Conservation (phyloP, 208 protist species). For the Leishmania tarentolae region DNA sequence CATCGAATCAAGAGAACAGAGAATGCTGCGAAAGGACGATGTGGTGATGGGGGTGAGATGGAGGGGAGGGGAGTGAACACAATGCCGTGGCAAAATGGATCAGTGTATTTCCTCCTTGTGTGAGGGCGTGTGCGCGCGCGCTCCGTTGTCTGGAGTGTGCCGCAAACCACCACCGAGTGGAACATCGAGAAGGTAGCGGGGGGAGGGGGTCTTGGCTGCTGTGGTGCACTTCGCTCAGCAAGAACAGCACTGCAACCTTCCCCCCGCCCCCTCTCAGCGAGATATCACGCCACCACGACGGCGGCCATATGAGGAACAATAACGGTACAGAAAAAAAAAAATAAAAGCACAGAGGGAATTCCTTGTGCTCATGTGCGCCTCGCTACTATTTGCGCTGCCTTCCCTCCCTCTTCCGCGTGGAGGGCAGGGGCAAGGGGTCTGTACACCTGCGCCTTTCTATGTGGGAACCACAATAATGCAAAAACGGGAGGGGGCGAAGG, state of each 20-base stretch:
- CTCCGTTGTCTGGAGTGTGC: background rate
- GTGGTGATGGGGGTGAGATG: too few species aligned
- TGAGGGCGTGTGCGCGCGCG: too few species aligned
- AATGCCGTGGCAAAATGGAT: too few species aligned
- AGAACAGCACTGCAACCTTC: background rate
- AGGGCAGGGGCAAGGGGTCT: background rate
- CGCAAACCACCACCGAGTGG: background rate
- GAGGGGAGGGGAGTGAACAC: too few species aligned
- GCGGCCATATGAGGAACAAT: background rate
- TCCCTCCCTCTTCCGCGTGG: background rate
- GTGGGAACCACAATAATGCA: background rate
- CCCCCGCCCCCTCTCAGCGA: too few species aligned
- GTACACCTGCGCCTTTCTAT: background rate
- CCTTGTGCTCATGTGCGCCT: background rate
- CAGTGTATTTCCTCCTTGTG: background rate
- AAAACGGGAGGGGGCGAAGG: background rate
- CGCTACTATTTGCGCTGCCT: background rate
- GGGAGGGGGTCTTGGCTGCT: background rate
- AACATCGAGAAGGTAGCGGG: background rate
- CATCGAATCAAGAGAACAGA: background rate
- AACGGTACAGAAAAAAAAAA: constrained; percentile 7
- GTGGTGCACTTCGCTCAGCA: background rate
- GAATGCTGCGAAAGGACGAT: background rate
- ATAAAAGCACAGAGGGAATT: background rate
- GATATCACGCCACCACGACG: background rate